Evolutionary conservation across 2,329 filamentous ascomycete genomes (phyloP).

Genomic region (Dactylellina leptospora): DNA sequence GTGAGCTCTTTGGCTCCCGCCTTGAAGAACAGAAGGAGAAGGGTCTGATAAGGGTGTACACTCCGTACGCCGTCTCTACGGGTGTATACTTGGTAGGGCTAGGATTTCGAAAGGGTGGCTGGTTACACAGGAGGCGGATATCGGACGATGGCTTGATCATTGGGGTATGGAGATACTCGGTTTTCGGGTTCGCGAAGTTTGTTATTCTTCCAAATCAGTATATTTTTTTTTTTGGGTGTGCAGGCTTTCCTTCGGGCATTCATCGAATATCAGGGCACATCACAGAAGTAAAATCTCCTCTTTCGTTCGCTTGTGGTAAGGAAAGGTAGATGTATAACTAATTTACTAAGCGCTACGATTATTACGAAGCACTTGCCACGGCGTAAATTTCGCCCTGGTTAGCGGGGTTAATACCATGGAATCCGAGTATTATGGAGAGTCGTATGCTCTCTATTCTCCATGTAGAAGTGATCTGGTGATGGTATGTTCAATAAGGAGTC

Average conservation of each 20-base stretch:
- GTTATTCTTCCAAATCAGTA: not conserved
- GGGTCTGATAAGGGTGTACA: not conserved
- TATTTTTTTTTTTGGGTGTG: not conserved
- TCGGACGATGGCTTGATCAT: not conserved
- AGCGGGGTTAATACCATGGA: constrained; percentile 8
- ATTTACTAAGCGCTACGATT: not conserved
- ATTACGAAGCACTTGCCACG: not conserved
- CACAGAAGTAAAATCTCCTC: too few species aligned
- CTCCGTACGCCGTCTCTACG: too few species aligned
- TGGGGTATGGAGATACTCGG: not conserved
- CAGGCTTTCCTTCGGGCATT: not conserved
- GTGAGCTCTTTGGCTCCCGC: constrained; percentile 3
- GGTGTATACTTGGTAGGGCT: not conserved
- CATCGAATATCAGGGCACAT: too few species aligned
- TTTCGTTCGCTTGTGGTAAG: too few species aligned
- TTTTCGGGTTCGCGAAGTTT: not conserved
- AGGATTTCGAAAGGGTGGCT: too few species aligned
- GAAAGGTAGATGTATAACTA: not conserved
- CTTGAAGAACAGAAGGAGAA: not conserved
- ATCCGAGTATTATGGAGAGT: not conserved
- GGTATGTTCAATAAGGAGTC: not conserved
- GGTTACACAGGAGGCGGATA: constrained; percentile 43
- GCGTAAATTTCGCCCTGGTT: not conserved
- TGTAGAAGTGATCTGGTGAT: constrained; percentile 6
- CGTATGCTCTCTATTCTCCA: not conserved